These are phyloP conservation scores for Arctium minus DNA, from an alignment of 129 eudicot species.

Conservation along the genomic window DNA sequence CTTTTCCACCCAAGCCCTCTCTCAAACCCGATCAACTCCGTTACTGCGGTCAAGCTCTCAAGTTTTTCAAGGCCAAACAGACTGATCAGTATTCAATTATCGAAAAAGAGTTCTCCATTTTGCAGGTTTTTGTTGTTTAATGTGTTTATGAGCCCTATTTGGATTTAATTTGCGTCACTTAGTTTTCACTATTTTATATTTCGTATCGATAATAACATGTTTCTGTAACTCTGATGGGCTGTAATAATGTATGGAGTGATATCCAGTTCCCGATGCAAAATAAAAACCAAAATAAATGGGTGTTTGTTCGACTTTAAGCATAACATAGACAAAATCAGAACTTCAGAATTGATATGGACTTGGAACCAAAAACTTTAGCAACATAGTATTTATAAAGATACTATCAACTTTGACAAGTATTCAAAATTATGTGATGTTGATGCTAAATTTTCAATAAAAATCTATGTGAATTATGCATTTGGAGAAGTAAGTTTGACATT, in stretches of 20 bases:
- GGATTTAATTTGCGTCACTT: not conserved
- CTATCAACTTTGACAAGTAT: constrained; percentile 1
- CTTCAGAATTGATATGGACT: constrained; percentile 9
- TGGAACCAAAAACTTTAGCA: not conserved
- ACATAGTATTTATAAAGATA: not conserved
- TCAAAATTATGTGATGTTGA: not conserved
- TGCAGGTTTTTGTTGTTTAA: constrained; percentile 44
- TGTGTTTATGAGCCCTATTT: constrained; percentile 13
- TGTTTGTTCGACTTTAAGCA: not conserved
- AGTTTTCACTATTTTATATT: not conserved
- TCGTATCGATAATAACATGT: not conserved
- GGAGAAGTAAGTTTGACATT: not conserved
- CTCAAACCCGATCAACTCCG: constrained; percentile 64
- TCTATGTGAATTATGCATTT: not conserved
- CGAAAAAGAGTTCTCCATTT: constrained; percentile 49
- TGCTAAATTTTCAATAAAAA: not conserved
- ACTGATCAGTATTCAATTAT: constrained; percentile 24
- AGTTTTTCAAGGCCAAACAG: constrained; percentile 44
- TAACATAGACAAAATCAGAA: not conserved
- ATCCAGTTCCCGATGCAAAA: not conserved
- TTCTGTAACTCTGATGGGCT: not conserved
- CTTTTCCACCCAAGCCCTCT: constrained; percentile 31
- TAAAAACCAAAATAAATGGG: not conserved
- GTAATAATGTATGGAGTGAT: not conserved
- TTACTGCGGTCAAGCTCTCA: constrained; percentile 62